phyloP scores from a whole-genome alignment of 2,329 filamentous ascomycete genomes.

The Penicillium thymicola region DNA sequence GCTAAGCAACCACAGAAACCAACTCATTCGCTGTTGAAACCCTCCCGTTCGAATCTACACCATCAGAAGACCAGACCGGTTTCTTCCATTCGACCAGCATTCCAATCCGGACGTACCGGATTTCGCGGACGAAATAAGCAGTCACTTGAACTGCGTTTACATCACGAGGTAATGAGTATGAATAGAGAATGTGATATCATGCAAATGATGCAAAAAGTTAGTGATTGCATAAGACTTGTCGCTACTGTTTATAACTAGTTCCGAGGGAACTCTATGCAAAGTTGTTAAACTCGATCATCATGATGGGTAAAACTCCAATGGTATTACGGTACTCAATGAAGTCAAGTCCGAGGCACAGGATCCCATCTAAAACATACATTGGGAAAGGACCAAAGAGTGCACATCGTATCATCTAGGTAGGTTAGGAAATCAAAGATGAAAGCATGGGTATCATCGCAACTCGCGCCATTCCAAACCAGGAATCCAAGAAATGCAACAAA shows the following conservation, averaged over 20 bases:
- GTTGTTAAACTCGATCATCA: neutral
- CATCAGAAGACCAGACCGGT: conserved; percentile 43
- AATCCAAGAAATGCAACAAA: conserved; percentile 9
- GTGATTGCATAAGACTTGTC: neutral
- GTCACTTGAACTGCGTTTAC: neutral
- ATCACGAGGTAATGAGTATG: conserved; percentile 3
- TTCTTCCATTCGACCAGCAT: conserved; percentile 47
- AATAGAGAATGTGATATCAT: neutral
- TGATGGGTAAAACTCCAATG: neutral
- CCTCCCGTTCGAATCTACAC: conserved; percentile 43
- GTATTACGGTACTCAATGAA: neutral
- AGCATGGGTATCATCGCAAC: conserved; percentile 10
- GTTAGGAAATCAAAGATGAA: neutral
- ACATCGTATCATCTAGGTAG: neutral
- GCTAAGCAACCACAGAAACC: conserved; percentile 25
- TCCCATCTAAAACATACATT: neutral
- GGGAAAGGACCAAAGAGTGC: neutral
- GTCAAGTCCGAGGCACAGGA: neutral
- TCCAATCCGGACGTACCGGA: conserved; percentile 38
- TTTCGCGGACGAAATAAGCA: conserved; percentile 17
- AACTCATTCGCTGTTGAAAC: conserved; percentile 37
- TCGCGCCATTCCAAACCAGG: conserved; percentile 4
- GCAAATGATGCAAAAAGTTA: neutral
- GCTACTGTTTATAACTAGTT: neutral
- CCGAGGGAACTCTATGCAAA: neutral